Evolutionary conservation across 352 stramenopile species (phyloP).

Genomic region (Thalassiosira hispida): DNA sequence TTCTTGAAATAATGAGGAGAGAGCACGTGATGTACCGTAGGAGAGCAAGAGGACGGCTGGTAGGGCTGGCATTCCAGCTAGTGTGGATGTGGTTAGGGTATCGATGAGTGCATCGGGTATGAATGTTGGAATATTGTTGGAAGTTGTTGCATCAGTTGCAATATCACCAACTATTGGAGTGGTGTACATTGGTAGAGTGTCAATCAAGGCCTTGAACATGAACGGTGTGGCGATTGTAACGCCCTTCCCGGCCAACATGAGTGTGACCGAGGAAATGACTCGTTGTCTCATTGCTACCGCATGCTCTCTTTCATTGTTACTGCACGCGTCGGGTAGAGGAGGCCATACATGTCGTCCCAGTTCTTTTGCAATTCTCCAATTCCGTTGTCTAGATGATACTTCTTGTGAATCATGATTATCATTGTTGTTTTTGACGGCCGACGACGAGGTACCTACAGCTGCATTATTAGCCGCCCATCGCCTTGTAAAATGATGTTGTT

Average conservation of each 20-base stretch:
- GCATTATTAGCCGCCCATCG: background rate
- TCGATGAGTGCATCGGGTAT: background rate
- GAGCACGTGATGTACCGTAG: constrained; percentile 92
- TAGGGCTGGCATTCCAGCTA: constrained; percentile 39
- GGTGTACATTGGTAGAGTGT: constrained; percentile 70
- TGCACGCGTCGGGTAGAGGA: background rate
- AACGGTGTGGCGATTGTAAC: constrained; percentile 96
- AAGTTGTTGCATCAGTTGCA: constrained; percentile 1
- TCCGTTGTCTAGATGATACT: background rate
- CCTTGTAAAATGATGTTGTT: background rate
- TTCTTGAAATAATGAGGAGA: constrained; percentile 92
- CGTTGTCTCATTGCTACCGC: constrained; percentile 57
- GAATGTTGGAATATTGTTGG: constrained; percentile 3
- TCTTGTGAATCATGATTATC: background rate
- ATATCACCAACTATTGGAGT: background rate
- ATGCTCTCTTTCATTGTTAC: constrained; percentile 30
- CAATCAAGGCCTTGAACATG: constrained; percentile 96
- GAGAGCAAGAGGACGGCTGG: constrained; percentile 90
- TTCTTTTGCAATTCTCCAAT: constrained; percentile 63
- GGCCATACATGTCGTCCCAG: constrained; percentile 72
- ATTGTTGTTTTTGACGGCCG: background rate
- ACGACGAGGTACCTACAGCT: background rate
- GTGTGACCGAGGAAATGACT: constrained; percentile 86
- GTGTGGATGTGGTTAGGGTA: constrained; percentile 3
- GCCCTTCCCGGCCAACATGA: constrained; percentile 91